phyloP scores from a whole-genome alignment of 2,329 filamentous ascomycete genomes.

The Sclerotinia glacialis region DNA sequence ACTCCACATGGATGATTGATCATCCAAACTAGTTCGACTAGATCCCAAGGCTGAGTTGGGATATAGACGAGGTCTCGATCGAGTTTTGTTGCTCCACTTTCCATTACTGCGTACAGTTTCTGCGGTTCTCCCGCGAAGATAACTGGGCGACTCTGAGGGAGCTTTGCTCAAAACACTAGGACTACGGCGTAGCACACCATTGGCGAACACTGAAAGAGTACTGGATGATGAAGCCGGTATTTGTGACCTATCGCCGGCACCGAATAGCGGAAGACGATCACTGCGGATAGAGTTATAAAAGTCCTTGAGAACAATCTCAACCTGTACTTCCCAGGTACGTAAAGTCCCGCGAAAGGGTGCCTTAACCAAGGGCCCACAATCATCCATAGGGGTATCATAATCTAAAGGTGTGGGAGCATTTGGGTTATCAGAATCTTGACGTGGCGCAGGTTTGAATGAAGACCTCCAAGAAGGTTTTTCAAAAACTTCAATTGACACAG shows the following conservation, averaged over 20 bases:
- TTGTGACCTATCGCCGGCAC: slow-evolving; percentile 52
- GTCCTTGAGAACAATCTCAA: slow-evolving; percentile 87
- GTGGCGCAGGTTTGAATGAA: slow-evolving; percentile 37
- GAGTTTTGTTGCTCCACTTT: slow-evolving; percentile 80
- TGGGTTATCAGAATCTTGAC: slow-evolving; percentile 40
- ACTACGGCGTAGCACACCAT: slow-evolving; percentile 72
- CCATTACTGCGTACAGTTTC: slow-evolving; percentile 44
- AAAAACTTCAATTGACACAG: slow-evolving; percentile 35
- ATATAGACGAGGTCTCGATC: slow-evolving; percentile 74
- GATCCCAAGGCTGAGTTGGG: slow-evolving; percentile 80
- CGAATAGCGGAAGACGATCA: slow-evolving; percentile 81
- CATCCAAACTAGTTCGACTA: slow-evolving; percentile 90
- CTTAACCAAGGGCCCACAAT: slow-evolving; percentile 75
- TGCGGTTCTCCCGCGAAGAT: slow-evolving; percentile 67
- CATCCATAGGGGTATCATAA: slow-evolving; percentile 45
- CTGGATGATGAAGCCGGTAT: slow-evolving; percentile 49
- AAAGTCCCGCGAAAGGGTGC: slow-evolving; percentile 70
- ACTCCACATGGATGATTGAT: slow-evolving; percentile 86
- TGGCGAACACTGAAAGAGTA: slow-evolving; percentile 66
- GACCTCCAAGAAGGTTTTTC: slow-evolving; percentile 39
- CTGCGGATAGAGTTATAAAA: slow-evolving; percentile 89
- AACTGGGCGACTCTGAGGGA: slow-evolving; percentile 75
- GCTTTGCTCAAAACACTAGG: slow-evolving; percentile 92
- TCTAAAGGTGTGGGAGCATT: slow-evolving; percentile 42
- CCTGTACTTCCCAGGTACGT: slow-evolving; percentile 80